Percentiles rank a stretch among this genome's conserved stretches.
Evolutionary conservation across 2,329 filamentous ascomycete species (phyloP).

Genomic region (Dothideomycetes sp.): DNA sequence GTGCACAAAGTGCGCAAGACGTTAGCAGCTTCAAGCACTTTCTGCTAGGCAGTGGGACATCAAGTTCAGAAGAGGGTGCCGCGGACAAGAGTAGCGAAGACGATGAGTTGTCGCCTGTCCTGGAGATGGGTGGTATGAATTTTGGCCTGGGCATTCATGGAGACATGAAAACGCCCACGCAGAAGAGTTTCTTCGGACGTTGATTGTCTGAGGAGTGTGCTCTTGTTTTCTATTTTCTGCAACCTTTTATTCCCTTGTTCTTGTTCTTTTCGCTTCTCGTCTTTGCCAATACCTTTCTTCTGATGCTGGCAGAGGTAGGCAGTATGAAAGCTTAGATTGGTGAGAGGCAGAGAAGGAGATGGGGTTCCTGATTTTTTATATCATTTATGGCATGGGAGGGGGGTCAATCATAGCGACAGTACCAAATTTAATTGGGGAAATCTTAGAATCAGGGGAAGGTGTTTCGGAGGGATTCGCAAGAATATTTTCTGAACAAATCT

Average conservation of each 20-base stretch:
- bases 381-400: too few relatives aligned
- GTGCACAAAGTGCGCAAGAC: constrained; percentile 2
- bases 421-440: too few relatives aligned
- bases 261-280: too few relatives aligned
- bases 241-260: not conserved
- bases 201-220: not conserved
- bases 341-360: too few relatives aligned
- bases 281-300: too few relatives aligned
- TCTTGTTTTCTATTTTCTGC: not conserved
- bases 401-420: too few relatives aligned
- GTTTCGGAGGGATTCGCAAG: too few relatives aligned
- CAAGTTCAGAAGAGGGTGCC: constrained; percentile 10
- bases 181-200: constrained; percentile 12
- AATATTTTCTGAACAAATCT: too few relatives aligned
- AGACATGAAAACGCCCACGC: constrained; percentile 11
- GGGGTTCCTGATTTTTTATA: too few relatives aligned
- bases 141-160: constrained; percentile 9
- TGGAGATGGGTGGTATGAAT: constrained; percentile 5
- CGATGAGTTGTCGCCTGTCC: constrained; percentile 3
- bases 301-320: too few relatives aligned
- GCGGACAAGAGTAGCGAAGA: not conserved
- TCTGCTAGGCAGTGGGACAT: constrained; percentile 2
- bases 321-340: too few relatives aligned
- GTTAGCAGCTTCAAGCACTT: constrained; percentile 12
- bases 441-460: too few relatives aligned